phyloP scores from a whole-genome alignment of 2,329 filamentous ascomycete species.

The Monilinia polystroma region DNA sequence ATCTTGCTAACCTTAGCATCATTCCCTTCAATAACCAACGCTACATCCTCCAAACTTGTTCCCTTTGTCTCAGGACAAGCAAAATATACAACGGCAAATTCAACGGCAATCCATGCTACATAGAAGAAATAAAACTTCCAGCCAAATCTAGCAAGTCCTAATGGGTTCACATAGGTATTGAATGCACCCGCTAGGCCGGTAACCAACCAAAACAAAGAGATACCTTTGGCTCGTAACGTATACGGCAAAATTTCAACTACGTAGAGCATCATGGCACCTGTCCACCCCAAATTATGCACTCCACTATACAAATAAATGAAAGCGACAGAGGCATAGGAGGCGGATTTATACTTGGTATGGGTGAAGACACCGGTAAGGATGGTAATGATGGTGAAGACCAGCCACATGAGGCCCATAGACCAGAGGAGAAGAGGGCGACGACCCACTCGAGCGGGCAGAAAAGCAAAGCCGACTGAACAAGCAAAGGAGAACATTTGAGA shows the following conservation, averaged over 20 bases:
- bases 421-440: conserved; percentile 28
- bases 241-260: conserved; percentile 46
- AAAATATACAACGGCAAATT: conserved; percentile 61
- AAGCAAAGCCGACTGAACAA: conserved; percentile 51
- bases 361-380: conserved; percentile 30
- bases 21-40: conserved; percentile 67
- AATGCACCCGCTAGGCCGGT: conserved; percentile 40
- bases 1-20: conserved; percentile 43
- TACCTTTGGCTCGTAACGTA: conserved; percentile 42
- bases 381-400: conserved; percentile 40
- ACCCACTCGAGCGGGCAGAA: conserved; percentile 42
- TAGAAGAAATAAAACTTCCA: conserved; percentile 44
- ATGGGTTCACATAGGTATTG: conserved; percentile 45
- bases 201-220: conserved; percentile 46
- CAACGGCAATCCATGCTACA: conserved; percentile 56
- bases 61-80: conserved; percentile 42
- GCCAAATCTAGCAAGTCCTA: conserved; percentile 45
- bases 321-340: conserved; percentile 40
- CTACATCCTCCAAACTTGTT: conserved; percentile 30
- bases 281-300: conserved; percentile 54
- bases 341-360: conserved; percentile 28
- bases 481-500: conserved; percentile 35
- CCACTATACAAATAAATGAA: conserved; percentile 47
- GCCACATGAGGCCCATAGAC: conserved; percentile 32
- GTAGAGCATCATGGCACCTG: conserved; percentile 49